Percentiles rank a stretch among this genome's conserved stretches.
phyloP scores from a whole-genome alignment of 805 yeast species.

The Candida ovalis region DNA sequence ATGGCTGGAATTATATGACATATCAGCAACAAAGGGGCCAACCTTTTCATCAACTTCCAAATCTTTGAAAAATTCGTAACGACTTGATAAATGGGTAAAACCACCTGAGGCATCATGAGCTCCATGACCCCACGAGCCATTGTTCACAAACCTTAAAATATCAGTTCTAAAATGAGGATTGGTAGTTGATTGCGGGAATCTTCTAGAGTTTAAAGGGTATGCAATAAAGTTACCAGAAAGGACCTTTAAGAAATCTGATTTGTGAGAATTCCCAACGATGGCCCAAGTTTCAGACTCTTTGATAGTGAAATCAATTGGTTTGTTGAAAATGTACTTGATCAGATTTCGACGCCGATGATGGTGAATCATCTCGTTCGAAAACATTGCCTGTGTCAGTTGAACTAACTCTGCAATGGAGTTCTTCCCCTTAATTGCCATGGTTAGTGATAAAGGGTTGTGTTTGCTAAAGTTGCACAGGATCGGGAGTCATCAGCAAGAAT shows the following conservation, averaged over 20 bases:
- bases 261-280: conserved; percentile 46
- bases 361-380: conserved; percentile 6
- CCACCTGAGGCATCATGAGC: conserved; percentile 39
- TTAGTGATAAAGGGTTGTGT: not conserved
- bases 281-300: conserved; percentile 46
- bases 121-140: conserved; percentile 33
- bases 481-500: too few species aligned
- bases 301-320: conserved; percentile 40
- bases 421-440: not conserved
- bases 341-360: not conserved
- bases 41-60: conserved; percentile 69
- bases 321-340: conserved; percentile 29
- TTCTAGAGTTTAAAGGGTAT: conserved; percentile 49
- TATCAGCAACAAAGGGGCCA: conserved; percentile 53
- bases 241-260: conserved; percentile 49
- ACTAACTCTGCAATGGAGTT: conserved; percentile 7
- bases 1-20: conserved; percentile 43
- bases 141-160: conserved; percentile 34
- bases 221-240: conserved; percentile 54
- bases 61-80: conserved; percentile 86
- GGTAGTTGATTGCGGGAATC: conserved; percentile 49
- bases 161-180: conserved; percentile 41
- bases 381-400: conserved; percentile 10
- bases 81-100: conserved; percentile 74
- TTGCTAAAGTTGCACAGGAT: too few species aligned